Conservation (phyloP, 345 rosid species). For the Geranium brycei region DNA sequence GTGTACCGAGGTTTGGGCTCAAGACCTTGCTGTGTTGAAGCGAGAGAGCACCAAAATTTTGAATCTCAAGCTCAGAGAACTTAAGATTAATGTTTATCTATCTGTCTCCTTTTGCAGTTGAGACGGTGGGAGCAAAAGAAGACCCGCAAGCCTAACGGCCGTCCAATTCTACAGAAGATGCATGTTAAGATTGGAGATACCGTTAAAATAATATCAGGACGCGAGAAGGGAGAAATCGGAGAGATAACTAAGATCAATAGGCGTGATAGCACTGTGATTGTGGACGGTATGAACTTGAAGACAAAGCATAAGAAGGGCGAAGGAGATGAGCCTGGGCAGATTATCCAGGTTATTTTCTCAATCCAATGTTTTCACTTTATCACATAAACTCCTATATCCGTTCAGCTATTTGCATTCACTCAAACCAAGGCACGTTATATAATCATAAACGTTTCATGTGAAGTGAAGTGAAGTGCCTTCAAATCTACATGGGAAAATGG, state of each 20-base stretch:
- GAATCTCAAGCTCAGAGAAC: too few relatives aligned
- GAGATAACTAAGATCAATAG: constrained; percentile 57
- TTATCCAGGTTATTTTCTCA: constrained; percentile 45
- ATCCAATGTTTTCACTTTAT: background rate
- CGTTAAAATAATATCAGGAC: constrained; percentile 68
- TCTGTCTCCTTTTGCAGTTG: constrained; percentile 30
- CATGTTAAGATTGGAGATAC: constrained; percentile 86
- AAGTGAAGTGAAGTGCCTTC: too few relatives aligned
- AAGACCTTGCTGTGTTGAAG: too few relatives aligned
- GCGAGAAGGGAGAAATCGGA: constrained; percentile 77
- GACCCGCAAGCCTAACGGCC: constrained; percentile 76
- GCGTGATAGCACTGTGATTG: constrained; percentile 68
- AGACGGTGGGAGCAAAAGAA: constrained; percentile 84
- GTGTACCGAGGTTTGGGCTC: too few relatives aligned
- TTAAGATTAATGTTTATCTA: background rate
- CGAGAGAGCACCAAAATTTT: too few relatives aligned
- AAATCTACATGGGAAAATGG: too few relatives aligned
- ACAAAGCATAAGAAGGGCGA: constrained; percentile 92
- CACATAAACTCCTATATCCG: background rate
- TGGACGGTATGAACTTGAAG: constrained; percentile 73
- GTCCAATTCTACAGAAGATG: constrained; percentile 77
- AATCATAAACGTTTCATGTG: background rate
- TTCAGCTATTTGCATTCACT: background rate
- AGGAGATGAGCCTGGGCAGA: constrained; percentile 81
- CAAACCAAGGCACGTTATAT: background rate